These are phyloP conservation scores for Leccinum longicurvipes DNA, from an alignment of 768 basidiomycete genomes.

Conservation along the genomic window DNA sequence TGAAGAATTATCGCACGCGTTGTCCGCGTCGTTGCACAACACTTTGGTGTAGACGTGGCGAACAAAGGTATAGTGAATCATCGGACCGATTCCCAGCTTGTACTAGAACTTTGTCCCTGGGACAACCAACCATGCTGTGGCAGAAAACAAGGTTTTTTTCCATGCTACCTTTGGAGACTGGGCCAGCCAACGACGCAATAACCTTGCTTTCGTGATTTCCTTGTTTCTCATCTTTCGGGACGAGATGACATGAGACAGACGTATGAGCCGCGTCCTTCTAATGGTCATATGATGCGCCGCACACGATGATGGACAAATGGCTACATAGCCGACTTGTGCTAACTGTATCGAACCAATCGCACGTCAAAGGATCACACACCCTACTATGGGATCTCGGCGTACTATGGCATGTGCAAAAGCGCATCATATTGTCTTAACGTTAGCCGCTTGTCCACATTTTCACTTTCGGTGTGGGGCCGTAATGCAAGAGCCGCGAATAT, in stretches of 20 bases:
- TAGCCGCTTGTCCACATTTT: background rate
- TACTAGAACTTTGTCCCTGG: background rate
- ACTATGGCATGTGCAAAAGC: background rate
- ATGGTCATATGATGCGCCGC: slow-evolving; percentile 1
- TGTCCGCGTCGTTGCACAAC: background rate
- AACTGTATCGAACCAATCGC: background rate
- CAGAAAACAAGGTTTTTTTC: background rate
- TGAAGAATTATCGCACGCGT: background rate
- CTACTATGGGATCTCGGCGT: background rate
- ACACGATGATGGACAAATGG: background rate
- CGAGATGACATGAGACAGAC: background rate
- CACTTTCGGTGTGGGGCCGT: background rate
- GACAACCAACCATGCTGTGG: background rate
- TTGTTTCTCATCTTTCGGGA: background rate
- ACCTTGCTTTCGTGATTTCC: background rate
- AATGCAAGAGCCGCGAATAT: background rate
- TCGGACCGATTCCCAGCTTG: background rate
- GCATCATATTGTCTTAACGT: background rate
- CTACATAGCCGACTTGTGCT: background rate
- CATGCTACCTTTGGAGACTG: background rate
- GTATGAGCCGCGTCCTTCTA: background rate
- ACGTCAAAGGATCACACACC: background rate
- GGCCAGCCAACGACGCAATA: background rate
- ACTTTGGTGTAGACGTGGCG: background rate
- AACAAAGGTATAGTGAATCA: background rate